Conservation (phyloP, 306 rosid genomes). For the Rosa persica region DNA sequence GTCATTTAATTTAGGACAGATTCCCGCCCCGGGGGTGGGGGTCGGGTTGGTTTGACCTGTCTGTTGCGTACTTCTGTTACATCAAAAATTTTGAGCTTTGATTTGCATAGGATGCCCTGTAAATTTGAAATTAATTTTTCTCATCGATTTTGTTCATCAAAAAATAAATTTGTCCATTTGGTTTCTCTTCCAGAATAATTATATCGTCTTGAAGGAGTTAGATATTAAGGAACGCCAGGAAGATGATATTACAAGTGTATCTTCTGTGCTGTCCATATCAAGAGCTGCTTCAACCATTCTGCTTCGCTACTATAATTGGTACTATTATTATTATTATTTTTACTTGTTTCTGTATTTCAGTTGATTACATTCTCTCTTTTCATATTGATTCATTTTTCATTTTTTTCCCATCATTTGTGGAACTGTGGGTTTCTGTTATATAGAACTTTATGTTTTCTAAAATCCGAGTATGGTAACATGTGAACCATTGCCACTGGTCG, state of each 20-base stretch:
- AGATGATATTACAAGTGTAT: slow-evolving; percentile 50
- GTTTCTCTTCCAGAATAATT: slow-evolving; percentile 52
- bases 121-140: not conserved
- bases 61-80: too few relatives aligned
- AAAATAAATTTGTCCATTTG: not conserved
- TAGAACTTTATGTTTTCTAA: not conserved
- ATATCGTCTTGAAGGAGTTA: slow-evolving; percentile 51
- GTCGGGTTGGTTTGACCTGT: too few relatives aligned
- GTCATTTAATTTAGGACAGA: too few relatives aligned
- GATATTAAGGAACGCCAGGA: slow-evolving; percentile 64
- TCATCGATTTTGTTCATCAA: not conserved
- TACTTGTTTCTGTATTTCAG: not conserved
- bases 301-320: slow-evolving; percentile 63
- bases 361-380: not conserved
- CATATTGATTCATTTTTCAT: not conserved
- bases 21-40: too few relatives aligned
- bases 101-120: not conserved
- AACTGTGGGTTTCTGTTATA: not conserved
- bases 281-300: slow-evolving; percentile 48
- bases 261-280: slow-evolving; percentile 58
- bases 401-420: not conserved
- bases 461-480: not conserved
- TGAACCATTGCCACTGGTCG: not conserved
- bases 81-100: not conserved
- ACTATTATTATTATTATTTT: slow-evolving; percentile 17